Conservation (phyloP, 352 stramenopile species). For the Globisporangium sylvaticum region DNA sequence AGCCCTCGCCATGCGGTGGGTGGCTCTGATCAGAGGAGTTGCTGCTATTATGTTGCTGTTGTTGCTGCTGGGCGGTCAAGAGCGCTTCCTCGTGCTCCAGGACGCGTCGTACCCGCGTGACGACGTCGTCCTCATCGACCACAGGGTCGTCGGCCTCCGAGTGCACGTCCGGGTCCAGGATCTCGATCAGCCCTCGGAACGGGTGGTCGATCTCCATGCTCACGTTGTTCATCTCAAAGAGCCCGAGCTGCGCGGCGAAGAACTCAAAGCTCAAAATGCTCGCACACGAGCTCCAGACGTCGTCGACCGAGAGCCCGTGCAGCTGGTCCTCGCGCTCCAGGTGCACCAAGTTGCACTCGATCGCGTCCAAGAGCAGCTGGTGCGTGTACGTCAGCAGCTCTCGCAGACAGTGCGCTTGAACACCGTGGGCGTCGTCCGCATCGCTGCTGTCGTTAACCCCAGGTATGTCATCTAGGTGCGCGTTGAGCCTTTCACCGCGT, state of each 20-base stretch:
- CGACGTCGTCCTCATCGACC: conserved; percentile 23
- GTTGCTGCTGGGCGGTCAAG: conserved; percentile 9
- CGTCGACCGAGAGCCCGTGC: conserved; percentile 43
- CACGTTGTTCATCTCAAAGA: conserved; percentile 98
- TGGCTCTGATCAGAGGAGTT: conserved; percentile 3
- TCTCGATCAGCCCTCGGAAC: conserved; percentile 63
- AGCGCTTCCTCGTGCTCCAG: conserved; percentile 39
- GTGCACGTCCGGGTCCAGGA: conserved; percentile 46
- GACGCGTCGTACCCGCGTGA: conserved; percentile 41
- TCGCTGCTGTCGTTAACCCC: not conserved
- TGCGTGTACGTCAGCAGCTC: conserved; percentile 64
- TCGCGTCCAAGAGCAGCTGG: conserved; percentile 51
- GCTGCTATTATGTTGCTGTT: conserved; percentile 5
- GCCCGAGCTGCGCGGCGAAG: conserved; percentile 88
- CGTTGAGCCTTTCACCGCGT: not conserved
- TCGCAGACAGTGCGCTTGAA: conserved; percentile 43
- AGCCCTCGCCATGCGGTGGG: conserved; percentile 55
- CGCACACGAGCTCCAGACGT: conserved; percentile 57
- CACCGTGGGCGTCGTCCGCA: not conserved
- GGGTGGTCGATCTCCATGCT: conserved; percentile 89
- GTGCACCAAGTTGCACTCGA: conserved; percentile 67
- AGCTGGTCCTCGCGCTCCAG: conserved; percentile 63
- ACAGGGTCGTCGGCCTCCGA: conserved; percentile 25
- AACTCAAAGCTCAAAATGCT: conserved; percentile 80
- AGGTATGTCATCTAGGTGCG: not conserved